Percentiles rank a stretch among this genome's conserved stretches.
These are phyloP conservation scores for Neurospora sp. DNA, from an alignment of 495 filamentous ascomycete species.

Conservation along the genomic window DNA sequence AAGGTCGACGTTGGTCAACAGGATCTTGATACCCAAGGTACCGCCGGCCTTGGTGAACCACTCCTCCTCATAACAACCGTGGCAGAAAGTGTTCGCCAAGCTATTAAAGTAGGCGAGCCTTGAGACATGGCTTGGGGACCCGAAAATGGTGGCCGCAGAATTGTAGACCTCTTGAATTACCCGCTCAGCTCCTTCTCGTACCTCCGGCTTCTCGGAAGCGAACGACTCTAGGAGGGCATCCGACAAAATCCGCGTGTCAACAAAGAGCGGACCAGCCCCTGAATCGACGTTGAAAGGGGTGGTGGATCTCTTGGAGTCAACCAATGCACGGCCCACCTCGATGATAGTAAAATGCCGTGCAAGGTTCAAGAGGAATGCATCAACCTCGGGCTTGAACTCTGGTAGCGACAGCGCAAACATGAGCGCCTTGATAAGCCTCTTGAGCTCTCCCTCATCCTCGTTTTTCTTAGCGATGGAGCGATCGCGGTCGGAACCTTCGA, in stretches of 20 bases:
- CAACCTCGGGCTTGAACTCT: conserved; percentile 65
- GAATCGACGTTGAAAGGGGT: conserved; percentile 72
- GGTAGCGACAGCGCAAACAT: conserved; percentile 78
- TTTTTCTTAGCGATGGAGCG: conserved; percentile 80
- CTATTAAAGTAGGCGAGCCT: conserved; percentile 74
- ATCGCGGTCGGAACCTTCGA: conserved; percentile 63
- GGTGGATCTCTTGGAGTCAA: conserved; percentile 58
- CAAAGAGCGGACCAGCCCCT: conserved; percentile 75
- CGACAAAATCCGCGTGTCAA: conserved; percentile 77
- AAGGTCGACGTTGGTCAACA: conserved; percentile 69
- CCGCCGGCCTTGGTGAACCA: conserved; percentile 97
- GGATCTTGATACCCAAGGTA: conserved; percentile 73
- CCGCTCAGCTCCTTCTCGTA: conserved; percentile 75
- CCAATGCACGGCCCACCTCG: conserved; percentile 75
- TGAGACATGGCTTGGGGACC: conserved; percentile 54
- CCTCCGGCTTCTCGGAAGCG: conserved; percentile 65
- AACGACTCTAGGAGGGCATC: conserved; percentile 83
- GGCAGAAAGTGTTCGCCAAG: conserved; percentile 71
- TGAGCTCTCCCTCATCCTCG: conserved; percentile 66
- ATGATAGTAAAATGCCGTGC: conserved; percentile 84
- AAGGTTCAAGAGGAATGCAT: conserved; percentile 62
- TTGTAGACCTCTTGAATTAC: conserved; percentile 69
- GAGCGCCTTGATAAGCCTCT: conserved; percentile 78
- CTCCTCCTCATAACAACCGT: conserved; percentile 91
- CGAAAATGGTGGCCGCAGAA: conserved; percentile 72